phyloP scores from a whole-genome alignment of 805 yeast species.

The Pichia nakasei region DNA sequence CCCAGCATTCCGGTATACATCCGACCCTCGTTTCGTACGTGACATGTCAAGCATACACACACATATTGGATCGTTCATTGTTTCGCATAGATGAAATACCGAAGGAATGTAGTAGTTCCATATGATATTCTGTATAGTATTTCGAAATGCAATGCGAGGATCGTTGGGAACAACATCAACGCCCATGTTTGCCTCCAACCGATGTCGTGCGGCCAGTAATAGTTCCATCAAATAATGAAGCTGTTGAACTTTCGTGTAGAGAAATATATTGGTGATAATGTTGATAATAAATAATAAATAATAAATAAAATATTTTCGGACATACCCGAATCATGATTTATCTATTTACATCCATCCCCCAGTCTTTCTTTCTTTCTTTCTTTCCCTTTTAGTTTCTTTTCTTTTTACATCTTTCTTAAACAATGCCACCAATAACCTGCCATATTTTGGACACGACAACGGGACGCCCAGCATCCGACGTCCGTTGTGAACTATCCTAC shows the following conservation, averaged over 20 bases:
- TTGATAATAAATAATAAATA: too few relatives aligned
- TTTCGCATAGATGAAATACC: constrained; percentile 1
- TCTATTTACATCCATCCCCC: too few relatives aligned
- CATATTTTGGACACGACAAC: constrained; percentile 78
- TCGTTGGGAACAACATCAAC: neutral
- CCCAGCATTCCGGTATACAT: constrained; percentile 20
- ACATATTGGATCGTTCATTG: constrained; percentile 18
- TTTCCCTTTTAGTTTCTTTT: neutral
- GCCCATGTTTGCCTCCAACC: neutral
- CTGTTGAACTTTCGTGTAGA: too few relatives aligned
- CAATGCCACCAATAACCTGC: constrained; percentile 61
- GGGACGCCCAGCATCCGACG: constrained; percentile 77
- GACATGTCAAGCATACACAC: constrained; percentile 26
- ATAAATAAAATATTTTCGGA: too few relatives aligned
- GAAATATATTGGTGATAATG: too few relatives aligned
- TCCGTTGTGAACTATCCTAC: constrained; percentile 53
- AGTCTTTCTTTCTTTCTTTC: neutral
- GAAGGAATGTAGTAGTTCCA: constrained; percentile 2
- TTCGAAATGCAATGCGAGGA: neutral
- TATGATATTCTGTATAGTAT: neutral
- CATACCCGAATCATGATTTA: neutral
- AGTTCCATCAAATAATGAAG: neutral
- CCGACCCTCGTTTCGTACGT: constrained; percentile 12
- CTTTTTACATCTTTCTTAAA: neutral
- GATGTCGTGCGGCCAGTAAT: neutral